Conservation (phyloP, 164 flowering plant species). For the Akebia trifoliata region DNA sequence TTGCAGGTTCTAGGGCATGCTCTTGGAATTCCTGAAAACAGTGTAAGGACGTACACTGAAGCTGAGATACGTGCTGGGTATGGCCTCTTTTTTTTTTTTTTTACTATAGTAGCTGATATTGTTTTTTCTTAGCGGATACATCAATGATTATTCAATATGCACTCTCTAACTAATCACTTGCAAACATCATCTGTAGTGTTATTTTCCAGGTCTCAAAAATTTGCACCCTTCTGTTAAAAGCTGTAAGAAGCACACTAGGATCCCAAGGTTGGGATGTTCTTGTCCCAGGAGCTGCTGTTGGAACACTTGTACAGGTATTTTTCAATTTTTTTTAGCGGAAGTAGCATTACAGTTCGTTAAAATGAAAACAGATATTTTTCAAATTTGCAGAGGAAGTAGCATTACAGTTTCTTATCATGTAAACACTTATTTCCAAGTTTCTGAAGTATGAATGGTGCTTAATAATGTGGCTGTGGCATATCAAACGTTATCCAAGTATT, state of each 20-base stretch:
- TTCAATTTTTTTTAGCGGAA: not conserved
- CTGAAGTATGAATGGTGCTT: not conserved
- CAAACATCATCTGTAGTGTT: constrained; percentile 43
- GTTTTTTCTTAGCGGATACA: not conserved
- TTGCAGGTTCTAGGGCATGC: constrained; percentile 81
- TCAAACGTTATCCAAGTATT: too few species aligned
- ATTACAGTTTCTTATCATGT: not conserved
- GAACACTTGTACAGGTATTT: constrained; percentile 74
- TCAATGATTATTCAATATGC: not conserved
- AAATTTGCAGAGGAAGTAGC: not conserved
- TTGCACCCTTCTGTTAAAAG: constrained; percentile 68
- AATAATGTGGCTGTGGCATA: not conserved
- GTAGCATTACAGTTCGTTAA: not conserved
- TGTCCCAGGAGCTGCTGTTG: constrained; percentile 77
- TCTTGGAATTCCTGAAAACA: constrained; percentile 81
- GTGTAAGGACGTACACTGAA: constrained; percentile 80
- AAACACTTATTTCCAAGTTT: not conserved
- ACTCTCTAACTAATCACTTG: constrained; percentile 7
- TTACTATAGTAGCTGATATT: not conserved
- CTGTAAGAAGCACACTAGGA: constrained; percentile 60
- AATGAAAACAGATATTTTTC: too few species aligned
- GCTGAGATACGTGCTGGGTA: constrained; percentile 99
- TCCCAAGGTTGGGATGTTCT: constrained; percentile 97
- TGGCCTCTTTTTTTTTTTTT: constrained; percentile 12
- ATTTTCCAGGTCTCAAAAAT: constrained; percentile 95